Evolutionary conservation across 2,329 filamentous ascomycete species (phyloP).

Genomic region (Hypoxylon sp.): DNA sequence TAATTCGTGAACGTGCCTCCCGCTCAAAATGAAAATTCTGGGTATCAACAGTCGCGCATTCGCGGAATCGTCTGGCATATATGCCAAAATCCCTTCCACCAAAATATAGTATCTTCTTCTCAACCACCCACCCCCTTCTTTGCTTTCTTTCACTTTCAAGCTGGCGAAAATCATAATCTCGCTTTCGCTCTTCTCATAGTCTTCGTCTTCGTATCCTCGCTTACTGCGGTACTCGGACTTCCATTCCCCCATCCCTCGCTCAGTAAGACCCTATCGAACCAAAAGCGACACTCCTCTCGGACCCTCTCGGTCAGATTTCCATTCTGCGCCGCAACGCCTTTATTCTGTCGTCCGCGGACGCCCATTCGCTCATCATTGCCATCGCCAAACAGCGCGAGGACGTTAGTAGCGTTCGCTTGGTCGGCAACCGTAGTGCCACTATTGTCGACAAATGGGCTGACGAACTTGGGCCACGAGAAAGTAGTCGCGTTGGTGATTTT

Average conservation of each 20-base stretch:
- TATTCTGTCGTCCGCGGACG: conserved; percentile 51
- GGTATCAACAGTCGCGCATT: conserved; percentile 4
- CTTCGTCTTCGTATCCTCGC: background rate
- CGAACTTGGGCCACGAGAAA: conserved; percentile 61
- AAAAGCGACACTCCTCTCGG: conserved; percentile 69
- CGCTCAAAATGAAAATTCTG: conserved; percentile 9
- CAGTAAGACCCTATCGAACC: conserved; percentile 69
- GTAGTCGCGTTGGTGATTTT: conserved; percentile 37
- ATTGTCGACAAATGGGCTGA: conserved; percentile 56
- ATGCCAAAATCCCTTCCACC: background rate
- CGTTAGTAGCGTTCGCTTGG: conserved; percentile 51
- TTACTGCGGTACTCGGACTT: conserved; percentile 20
- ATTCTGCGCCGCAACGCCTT: conserved; percentile 62
- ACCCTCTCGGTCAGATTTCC: conserved; percentile 62
- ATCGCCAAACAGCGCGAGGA: conserved; percentile 69
- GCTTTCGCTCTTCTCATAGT: background rate
- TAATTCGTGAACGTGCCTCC: conserved; percentile 12
- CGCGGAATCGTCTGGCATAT: background rate
- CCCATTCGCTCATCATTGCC: conserved; percentile 70
- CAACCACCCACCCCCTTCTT: background rate
- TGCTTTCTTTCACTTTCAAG: background rate
- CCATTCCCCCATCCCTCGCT: conserved; percentile 62
- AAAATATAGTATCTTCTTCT: background rate
- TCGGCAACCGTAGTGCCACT: conserved; percentile 17
- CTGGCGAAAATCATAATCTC: background rate